Evolutionary conservation across 2,329 filamentous ascomycete genomes (phyloP), one percentile per base, ranked within the genome.

Genomic region (Xylariaceae sp.): DNA sequence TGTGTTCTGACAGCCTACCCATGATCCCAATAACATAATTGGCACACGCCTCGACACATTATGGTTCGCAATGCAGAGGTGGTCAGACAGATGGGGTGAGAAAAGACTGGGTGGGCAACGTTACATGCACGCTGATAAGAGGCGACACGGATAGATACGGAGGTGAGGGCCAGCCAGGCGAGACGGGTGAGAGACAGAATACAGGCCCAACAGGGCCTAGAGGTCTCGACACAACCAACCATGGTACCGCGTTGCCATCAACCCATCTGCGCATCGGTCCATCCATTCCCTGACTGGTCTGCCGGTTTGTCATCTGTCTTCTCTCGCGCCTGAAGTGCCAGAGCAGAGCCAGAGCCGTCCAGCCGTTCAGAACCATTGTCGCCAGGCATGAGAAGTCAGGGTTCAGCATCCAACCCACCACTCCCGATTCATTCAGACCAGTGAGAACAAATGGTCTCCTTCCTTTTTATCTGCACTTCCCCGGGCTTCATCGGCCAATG

Each of bases 401-500:
- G 22, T 28, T 4, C 22, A 7, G 22, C 4, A 28, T 28, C 22
- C 22, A 28, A 28, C 22, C 22, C 22, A 5, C 22, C 4, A 28
- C 22, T 7, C 22, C 22, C 22, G 22, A 28, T 28, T 28, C 22
- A 28, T 28, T 28, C 22, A 28, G 22, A 28, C 22, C 22, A 28
- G 22, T 28, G 22, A 28, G 22, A 28, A 4, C 22, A 28, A 4
- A 28, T 28, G 22, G 22, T 18, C 55, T 57, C 55, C 57, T 59
- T 59, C 57, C 57, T 56, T 39, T 54, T 53, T 52, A 50, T 42
- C 22, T 50, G 42, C 41, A 41, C 44, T 57, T 50, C 48, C 42
- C 52, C 41, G 54, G 48, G 36, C 28, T 46, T 34, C 31, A 13
- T 19, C 34, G 17, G 44, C 62, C 62, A 64, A 64, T 64, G 43